Percentiles rank a stretch among this genome's conserved stretches.
Conservation (phyloP, 192 early-diverging fungal species). For the Phycomyces nitens region DNA sequence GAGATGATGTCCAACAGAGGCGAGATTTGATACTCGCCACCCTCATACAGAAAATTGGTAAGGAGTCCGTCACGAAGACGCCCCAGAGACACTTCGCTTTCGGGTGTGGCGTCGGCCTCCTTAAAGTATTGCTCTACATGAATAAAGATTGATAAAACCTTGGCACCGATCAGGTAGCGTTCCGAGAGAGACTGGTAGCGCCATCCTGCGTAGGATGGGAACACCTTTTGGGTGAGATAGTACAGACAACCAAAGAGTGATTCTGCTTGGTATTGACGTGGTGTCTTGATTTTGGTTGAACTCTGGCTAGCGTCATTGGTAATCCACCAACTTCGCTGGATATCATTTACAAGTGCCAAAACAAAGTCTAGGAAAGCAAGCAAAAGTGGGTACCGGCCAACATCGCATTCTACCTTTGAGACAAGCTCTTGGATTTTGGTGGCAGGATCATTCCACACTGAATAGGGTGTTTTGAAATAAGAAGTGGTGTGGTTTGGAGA, state of each 20-base stretch:
- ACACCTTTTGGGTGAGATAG: conserved; percentile 26
- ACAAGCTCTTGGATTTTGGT: conserved; percentile 20
- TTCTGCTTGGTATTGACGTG: conserved; percentile 16
- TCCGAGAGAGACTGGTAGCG: conserved; percentile 29
- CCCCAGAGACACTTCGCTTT: not conserved
- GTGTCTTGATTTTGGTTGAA: not conserved
- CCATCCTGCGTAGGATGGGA: conserved; percentile 33
- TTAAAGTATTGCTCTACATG: conserved; percentile 21
- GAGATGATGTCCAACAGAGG: conserved; percentile 45
- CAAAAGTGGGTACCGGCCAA: conserved; percentile 21
- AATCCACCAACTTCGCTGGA: conserved; percentile 19
- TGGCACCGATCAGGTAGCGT: conserved; percentile 25
- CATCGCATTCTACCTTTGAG: conserved; percentile 19
- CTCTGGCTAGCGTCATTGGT: not conserved
- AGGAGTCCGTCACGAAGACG: conserved; percentile 35
- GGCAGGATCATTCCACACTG: conserved; percentile 2
- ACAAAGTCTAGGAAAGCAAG: conserved; percentile 31
- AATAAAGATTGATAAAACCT: conserved; percentile 23
- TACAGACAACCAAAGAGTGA: conserved; percentile 18
- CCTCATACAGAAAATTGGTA: conserved; percentile 45
- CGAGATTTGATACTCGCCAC: conserved; percentile 41
- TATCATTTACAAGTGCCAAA: conserved; percentile 16
- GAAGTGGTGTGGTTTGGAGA: not conserved
- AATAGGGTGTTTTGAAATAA: not conserved
- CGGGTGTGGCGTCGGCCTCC: not conserved